Conservation (phyloP, 169 alveolate species). For the Plasmodium vinckei region DNA sequence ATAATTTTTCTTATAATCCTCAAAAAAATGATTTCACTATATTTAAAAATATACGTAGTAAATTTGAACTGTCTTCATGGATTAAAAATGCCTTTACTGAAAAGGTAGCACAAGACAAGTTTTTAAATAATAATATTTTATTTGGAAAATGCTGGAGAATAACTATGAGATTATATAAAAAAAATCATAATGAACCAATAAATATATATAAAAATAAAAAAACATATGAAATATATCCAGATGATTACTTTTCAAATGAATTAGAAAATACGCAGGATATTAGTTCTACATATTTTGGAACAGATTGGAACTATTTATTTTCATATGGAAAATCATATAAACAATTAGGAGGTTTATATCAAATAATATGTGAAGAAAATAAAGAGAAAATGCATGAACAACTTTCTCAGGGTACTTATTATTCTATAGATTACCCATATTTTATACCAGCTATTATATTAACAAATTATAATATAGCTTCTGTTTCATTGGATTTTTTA, state of each 20-base stretch:
- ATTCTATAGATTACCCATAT: constrained; percentile 76
- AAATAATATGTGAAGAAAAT: constrained; percentile 76
- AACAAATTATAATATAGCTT: constrained; percentile 76
- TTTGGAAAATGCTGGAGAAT: constrained; percentile 76
- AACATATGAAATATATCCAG: constrained; percentile 70
- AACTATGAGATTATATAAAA: constrained; percentile 72
- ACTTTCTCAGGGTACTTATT: constrained; percentile 77
- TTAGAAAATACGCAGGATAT: constrained; percentile 47
- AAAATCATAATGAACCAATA: constrained; percentile 17
- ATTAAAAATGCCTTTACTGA: constrained; percentile 30
- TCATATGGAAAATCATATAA: constrained; percentile 64
- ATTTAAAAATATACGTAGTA: constrained; percentile 24
- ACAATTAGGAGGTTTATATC: constrained; percentile 78
- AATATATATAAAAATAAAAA: constrained; percentile 59
- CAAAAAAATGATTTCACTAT: constrained; percentile 40
- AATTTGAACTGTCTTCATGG: constrained; percentile 63
- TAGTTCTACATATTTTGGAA: constrained; percentile 30
- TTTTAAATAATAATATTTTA: constrained; percentile 52
- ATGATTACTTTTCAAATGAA: constrained; percentile 41
- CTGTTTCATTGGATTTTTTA: constrained; percentile 80
- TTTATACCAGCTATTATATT: constrained; percentile 81
- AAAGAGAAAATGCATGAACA: constrained; percentile 72
- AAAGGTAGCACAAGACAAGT: constrained; percentile 24
- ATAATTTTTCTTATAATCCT: constrained; percentile 73
- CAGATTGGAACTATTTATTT: constrained; percentile 33